Evolutionary conservation across 306 rosid genomes (phyloP).

Genomic region (Pachyrhizus erosus): DNA sequence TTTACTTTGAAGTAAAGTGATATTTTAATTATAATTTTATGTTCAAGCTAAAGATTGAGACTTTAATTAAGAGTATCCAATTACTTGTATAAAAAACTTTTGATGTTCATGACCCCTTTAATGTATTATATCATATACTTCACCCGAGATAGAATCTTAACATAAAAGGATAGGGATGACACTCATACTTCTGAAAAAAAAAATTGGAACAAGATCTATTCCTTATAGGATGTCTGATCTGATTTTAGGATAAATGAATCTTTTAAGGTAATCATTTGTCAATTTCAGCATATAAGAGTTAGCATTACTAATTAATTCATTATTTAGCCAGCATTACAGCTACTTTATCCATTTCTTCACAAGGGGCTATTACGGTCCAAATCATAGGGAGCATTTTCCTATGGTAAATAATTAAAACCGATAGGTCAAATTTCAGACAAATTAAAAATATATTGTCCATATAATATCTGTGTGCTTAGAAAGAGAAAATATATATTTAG

Average conservation of each 20-base stretch:
- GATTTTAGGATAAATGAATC: neutral
- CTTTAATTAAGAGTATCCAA: too few species aligned
- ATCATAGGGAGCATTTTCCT: neutral
- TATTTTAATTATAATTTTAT: too few species aligned
- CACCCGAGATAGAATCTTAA: neutral
- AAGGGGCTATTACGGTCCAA: neutral
- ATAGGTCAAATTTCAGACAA: neutral
- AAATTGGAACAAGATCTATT: neutral
- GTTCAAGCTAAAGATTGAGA: too few species aligned
- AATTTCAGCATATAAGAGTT: neutral
- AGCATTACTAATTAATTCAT: neutral
- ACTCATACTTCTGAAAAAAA: neutral
- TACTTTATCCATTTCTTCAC: neutral
- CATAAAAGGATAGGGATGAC: neutral
- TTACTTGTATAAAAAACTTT: too few species aligned
- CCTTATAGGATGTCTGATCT: neutral
- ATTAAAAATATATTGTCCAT: neutral
- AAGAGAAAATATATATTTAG: neutral
- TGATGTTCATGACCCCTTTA: too few species aligned
- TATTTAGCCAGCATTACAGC: neutral
- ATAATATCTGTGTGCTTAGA: neutral
- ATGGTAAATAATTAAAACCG: neutral
- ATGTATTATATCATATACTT: neutral
- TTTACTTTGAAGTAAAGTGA: too few species aligned
- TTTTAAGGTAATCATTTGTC: neutral